A percentile compares a stretch with the other conserved stretches of the same genome.
phyloP scores from a whole-genome alignment of 139 green algal species.

The Auxenochlorella protothecoides region DNA sequence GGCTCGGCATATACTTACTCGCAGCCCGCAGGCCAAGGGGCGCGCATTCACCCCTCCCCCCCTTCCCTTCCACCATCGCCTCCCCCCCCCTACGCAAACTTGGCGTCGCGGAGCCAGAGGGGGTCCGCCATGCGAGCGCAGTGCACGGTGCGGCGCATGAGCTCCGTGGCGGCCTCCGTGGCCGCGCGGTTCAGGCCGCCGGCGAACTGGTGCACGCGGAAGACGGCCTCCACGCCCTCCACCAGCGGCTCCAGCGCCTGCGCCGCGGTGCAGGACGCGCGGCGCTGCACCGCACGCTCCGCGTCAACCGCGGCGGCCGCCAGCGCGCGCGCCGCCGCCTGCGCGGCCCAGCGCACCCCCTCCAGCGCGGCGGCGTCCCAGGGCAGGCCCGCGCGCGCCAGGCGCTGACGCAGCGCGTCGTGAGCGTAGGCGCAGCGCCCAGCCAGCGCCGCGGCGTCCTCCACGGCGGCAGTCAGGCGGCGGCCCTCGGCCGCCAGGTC shows the following conservation, averaged over 20 bases:
- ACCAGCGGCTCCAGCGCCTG: conserved; percentile 29
- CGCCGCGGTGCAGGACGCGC: not conserved
- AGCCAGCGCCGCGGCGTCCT: not conserved
- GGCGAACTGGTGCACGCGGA: conserved; percentile 41
- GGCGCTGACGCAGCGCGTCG: conserved; percentile 14
- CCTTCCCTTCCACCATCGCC: no score
- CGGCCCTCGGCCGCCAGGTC: no score
- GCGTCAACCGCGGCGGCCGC: not conserved
- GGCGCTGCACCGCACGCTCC: conserved; percentile 14
- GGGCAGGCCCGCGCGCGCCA: conserved; percentile 22
- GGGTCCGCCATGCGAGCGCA: conserved; percentile 34
- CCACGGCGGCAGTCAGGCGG: not conserved
- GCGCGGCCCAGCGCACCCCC: conserved; percentile 17
- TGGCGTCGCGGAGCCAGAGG: conserved; percentile 28
- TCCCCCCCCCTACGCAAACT: conserved; percentile 1
- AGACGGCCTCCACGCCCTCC: conserved; percentile 19
- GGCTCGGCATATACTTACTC: no score
- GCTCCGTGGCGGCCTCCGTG: conserved; percentile 9
- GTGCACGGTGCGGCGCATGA: conserved; percentile 29
- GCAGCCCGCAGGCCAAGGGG: no score
- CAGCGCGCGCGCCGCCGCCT: conserved; percentile 21
- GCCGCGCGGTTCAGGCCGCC: conserved; percentile 27
- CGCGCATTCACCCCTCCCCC: no score
- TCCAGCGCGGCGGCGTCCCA: conserved; percentile 29
- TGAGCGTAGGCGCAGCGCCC: conserved; percentile 6